These are phyloP conservation scores for Globisporangium cederbergense DNA, from an alignment of 352 stramenopile genomes.

Conservation along the genomic window DNA sequence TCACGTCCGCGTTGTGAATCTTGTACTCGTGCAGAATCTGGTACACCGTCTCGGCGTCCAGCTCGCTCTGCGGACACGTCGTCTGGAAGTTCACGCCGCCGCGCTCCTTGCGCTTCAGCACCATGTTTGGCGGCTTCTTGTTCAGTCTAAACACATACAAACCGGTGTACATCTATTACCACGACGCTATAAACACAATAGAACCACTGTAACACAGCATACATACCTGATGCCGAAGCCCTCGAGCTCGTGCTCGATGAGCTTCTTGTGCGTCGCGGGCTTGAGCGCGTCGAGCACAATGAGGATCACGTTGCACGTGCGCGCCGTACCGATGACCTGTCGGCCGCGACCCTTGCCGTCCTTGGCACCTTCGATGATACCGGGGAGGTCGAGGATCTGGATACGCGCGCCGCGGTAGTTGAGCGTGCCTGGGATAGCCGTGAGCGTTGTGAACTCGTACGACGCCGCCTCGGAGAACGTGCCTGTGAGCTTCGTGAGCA, in stretches of 20 bases:
- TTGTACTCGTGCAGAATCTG: constrained; percentile 98
- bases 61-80: constrained; percentile 87
- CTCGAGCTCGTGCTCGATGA: constrained; percentile 98
- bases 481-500: constrained; percentile 96
- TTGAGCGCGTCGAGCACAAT: constrained; percentile 98
- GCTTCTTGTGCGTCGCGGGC: constrained; percentile 97
- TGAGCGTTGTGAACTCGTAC: constrained; percentile 99
- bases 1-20: constrained; percentile 97
- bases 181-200: too few relatives aligned
- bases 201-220: not conserved
- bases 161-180: too few relatives aligned
- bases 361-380: constrained; percentile 99
- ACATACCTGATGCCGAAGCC: constrained; percentile 94
- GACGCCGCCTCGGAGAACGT: constrained; percentile 94
- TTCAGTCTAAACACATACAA: constrained; percentile 79
- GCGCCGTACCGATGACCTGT: constrained; percentile 96
- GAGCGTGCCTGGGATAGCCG: constrained; percentile 97
- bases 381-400: constrained; percentile 90
- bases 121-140: constrained; percentile 96
- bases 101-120: constrained; percentile 95
- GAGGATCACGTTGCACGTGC: constrained; percentile 98
- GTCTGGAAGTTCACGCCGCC: constrained; percentile 98
- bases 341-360: constrained; percentile 96
- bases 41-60: constrained; percentile 93
- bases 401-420: constrained; percentile 92